These are phyloP conservation scores for Pulveroboletus sp. DNA, from an alignment of 1,284 basidiomycete genomes.

Conservation along the genomic window DNA sequence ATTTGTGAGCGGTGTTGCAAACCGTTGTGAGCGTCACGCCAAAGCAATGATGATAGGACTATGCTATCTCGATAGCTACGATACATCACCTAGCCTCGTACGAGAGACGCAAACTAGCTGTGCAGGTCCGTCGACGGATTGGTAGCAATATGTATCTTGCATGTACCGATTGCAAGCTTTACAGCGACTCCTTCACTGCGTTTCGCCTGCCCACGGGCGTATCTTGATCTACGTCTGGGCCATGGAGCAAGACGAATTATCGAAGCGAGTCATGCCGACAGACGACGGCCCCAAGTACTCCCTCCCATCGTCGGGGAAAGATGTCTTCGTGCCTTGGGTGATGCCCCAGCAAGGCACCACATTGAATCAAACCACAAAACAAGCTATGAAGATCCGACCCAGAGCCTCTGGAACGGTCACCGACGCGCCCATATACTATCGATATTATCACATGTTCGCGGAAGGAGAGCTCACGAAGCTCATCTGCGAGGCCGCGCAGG, in stretches of 20 bases:
- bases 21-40: background rate
- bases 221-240: slow-evolving; percentile 99
- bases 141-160: background rate
- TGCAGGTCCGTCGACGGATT: slow-evolving; percentile 60
- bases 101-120: slow-evolving; percentile 66
- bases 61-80: slow-evolving; percentile 92
- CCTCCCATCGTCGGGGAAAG: slow-evolving; percentile 43
- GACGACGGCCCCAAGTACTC: background rate
- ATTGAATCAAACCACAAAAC: slow-evolving; percentile 17
- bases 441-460: slow-evolving; percentile 94
- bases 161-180: slow-evolving; percentile 4
- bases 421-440: slow-evolving; percentile 56
- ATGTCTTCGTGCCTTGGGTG: slow-evolving; percentile 79
- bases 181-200: slow-evolving; percentile 66
- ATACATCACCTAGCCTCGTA: slow-evolving; percentile 90
- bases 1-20: slow-evolving; percentile 63
- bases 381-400: background rate
- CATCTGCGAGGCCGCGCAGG: slow-evolving; percentile 59
- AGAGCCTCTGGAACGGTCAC: background rate
- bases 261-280: slow-evolving; percentile 66
- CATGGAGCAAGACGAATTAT: slow-evolving; percentile 85
- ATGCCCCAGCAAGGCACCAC: slow-evolving; percentile 35
- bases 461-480: slow-evolving; percentile 72
- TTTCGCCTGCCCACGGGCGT: slow-evolving; percentile 68
- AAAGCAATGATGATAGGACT: slow-evolving; percentile 61